These are phyloP conservation scores for Lecanicillium sp. DNA, from an alignment of 2,329 filamentous ascomycete genomes.

Conservation along the genomic window DNA sequence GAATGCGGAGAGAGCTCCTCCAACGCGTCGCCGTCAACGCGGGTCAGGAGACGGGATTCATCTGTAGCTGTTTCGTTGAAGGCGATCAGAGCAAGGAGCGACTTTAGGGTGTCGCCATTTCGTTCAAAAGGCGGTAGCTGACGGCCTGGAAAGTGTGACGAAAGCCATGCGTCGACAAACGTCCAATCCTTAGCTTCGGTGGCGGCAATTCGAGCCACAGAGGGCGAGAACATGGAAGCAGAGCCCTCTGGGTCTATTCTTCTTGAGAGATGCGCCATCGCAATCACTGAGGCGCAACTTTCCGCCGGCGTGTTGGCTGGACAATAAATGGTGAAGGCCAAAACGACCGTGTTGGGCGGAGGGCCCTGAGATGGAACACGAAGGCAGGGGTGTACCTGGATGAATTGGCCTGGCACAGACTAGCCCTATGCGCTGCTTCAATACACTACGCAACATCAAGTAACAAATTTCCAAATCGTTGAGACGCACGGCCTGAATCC, in stretches of 20 bases:
- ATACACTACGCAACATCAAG: no score
- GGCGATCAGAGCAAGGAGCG: constrained; percentile 65
- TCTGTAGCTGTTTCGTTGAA: constrained; percentile 76
- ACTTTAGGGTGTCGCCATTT: constrained; percentile 75
- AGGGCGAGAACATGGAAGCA: constrained; percentile 61
- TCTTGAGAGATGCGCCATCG: constrained; percentile 35
- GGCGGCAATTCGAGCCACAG: constrained; percentile 65
- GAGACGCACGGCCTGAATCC: no score
- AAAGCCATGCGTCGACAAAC: constrained; percentile 78
- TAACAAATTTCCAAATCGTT: no score
- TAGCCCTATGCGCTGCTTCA: no score
- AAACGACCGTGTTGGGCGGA: no score
- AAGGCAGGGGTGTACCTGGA: no score
- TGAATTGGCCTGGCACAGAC: no score
- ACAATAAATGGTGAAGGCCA: no score
- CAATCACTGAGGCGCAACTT: no score
- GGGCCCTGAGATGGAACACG: no score
- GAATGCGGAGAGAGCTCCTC: constrained; percentile 37
- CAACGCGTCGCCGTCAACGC: constrained; percentile 55
- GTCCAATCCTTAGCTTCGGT: constrained; percentile 87
- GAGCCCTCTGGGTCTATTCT: constrained; percentile 19
- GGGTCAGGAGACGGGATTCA: constrained; percentile 51
- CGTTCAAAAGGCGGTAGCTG: constrained; percentile 72
- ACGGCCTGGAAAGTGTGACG: constrained; percentile 59
- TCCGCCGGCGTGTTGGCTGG: no score